These are phyloP conservation scores for Macrolepiota dolichaula DNA, from an alignment of 768 basidiomycete genomes.

Conservation along the genomic window DNA sequence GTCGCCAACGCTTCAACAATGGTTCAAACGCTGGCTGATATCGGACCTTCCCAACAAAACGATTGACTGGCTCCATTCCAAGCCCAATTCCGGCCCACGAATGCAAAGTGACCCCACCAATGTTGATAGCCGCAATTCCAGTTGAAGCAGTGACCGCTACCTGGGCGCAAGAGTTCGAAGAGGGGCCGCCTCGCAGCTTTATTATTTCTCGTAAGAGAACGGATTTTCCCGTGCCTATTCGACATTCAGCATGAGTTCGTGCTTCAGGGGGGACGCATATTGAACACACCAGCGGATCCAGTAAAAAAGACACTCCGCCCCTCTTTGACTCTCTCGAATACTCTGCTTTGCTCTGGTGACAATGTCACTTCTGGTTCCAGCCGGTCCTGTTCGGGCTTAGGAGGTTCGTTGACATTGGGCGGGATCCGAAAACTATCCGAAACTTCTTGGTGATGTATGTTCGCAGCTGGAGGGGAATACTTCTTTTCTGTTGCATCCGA, in stretches of 20 bases:
- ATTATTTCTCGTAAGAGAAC: constrained; percentile 79
- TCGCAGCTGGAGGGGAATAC: no score
- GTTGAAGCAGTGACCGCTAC: constrained; percentile 82
- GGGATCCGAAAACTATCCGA: neutral
- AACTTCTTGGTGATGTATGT: neutral
- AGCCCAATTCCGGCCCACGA: constrained; percentile 82
- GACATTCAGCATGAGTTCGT: neutral
- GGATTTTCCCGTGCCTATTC: constrained; percentile 76
- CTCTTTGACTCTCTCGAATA: constrained; percentile 50
- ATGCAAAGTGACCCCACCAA: constrained; percentile 79
- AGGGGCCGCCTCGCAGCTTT: constrained; percentile 27
- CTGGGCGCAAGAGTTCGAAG: constrained; percentile 17
- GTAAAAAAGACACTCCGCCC: constrained; percentile 81
- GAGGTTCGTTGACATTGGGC: neutral
- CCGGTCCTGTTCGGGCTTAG: neutral
- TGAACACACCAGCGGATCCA: constrained; percentile 69
- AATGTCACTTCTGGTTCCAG: constrained; percentile 28
- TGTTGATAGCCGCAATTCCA: constrained; percentile 78
- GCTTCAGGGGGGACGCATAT: neutral
- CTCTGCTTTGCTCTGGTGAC: constrained; percentile 48
- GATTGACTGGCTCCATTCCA: constrained; percentile 53
- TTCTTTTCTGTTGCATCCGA: neutral
- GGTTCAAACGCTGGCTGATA: constrained; percentile 32
- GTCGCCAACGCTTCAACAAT: constrained; percentile 60
- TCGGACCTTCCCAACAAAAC: constrained; percentile 52